Evolutionary conservation across 441 rosid species (phyloP).

Genomic region (Gossypium trilobum): DNA sequence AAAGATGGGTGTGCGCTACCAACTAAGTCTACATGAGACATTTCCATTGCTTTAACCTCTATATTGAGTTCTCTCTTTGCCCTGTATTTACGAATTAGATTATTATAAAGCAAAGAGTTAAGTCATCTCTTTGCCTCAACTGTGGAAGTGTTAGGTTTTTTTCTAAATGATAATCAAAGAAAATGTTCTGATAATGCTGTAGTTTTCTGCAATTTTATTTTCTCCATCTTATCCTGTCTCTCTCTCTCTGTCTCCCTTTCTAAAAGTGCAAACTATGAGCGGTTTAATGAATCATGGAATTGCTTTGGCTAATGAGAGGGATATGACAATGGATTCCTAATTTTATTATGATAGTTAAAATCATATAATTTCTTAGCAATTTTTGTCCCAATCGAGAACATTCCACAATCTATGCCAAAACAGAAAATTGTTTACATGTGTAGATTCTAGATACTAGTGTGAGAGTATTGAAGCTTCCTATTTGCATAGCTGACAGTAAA

Average conservation of each 20-base stretch:
- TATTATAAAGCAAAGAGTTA: not conserved
- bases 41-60: conserved; percentile 5
- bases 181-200: not conserved
- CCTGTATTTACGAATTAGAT: not conserved
- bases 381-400: not conserved
- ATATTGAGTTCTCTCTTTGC: not conserved
- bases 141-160: not conserved
- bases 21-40: conserved; percentile 7
- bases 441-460: conserved; percentile 6
- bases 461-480: conserved; percentile 2
- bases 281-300: not conserved
- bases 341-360: not conserved
- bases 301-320: not conserved
- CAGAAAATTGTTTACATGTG: not conserved
- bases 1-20: conserved; percentile 53
- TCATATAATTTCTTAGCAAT: not conserved
- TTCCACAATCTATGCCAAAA: not conserved
- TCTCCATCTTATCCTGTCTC: not conserved
- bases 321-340: not conserved
- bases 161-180: not conserved
- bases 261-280: not conserved
- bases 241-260: not conserved
- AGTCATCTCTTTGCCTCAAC: not conserved
- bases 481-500: conserved; percentile 20
- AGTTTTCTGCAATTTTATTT: not conserved